Base-by-base conservation (phyloP, 257 asterid genomes). In the Capsicum pubescens region DNA sequence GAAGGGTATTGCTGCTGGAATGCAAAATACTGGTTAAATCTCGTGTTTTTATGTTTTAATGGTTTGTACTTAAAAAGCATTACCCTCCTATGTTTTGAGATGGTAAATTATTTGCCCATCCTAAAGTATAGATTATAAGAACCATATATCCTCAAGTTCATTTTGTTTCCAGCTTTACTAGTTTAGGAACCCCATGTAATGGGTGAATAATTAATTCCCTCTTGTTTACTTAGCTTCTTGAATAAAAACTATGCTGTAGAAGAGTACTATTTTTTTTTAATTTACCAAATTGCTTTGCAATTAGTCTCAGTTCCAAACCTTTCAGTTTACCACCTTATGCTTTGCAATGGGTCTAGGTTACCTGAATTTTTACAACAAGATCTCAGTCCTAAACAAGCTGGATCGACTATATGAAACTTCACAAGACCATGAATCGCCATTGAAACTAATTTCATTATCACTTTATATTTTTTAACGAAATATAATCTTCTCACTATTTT, bases 1-100 rank as follows among this genome's bases (percentile, higher is more conserved):
- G 91, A 91, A 91, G 77, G 93, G 93, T 46, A 88, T 91, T 64
- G 92, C 93, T 39, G 93, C 93, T 58, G 93, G 93, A 66, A 68
- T 91, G 91, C 90, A 89, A 87, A 91, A 91, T 70, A 91, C 93
- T 14, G 93, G 93, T 67, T 91, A 84, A 91, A 54, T 8, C 46
- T 46, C 3, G 7, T 35, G 21, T 48, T 71, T 48, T 39, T 14
- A 6, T 36, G 19, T 35, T 82, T 54, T 54, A 2, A 9, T 54
- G 21, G 19, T 54, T 32, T 9, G n/a, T 66, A 32, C 48, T 32
- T 66, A 10, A 66, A 66, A 35, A 64, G 72, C 72, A 13, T 6
- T 35, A 48, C 35, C n/a, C 46, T 32, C 72, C 35, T 32, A 10
- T 66, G 72, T 35, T 66, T 12, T 66, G 72, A 32, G 48, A 10